Evolutionary conservation across 768 basidiomycete genomes (phyloP), one percentile per base, ranked within the genome.

Genomic region (Trametes villosa): DNA sequence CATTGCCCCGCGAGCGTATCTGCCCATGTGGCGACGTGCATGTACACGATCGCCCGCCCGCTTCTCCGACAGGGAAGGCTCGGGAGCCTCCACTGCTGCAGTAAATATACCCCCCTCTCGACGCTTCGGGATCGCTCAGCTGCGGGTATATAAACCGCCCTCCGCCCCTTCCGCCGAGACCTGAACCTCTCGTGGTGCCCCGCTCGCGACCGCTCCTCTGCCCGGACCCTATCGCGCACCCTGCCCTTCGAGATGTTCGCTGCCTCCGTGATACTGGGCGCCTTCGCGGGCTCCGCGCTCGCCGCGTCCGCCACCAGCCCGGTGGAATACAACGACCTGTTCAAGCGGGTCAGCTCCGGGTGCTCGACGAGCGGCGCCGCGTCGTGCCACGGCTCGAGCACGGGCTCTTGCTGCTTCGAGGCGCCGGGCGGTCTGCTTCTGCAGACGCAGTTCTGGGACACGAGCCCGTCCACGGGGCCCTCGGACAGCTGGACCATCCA

Each of bases 391-490:
- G 83, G 0, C 55, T 71, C 0, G 77, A 80, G 46, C n/a, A 72
- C 78, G 2, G 70, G 76, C 49, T 51, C 68, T 8, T 91, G 89
- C 69, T 91, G 89, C 70, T 86, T 85, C 59, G 86, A 66, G 54
- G 58, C 77, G 24, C 87, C 88, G 18, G 83, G 86, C 59, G 89
- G 88, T 41, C 74, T 85, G 47, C 63, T 89, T 30, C 67, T 86
- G 60, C 86, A 87, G 61, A 80, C 81, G 1, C 84, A 88, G 85
- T 88, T 91, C 73, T 91, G 89, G 88, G 88, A 91, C 62, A 87
- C 84, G 2, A 66, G 83, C 47, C 83, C 86, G 0, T 71, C 81
- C 3, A 85, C 83, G 20, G 88, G 89, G 12, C 89, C 89, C 6
- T 71, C 69, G 11, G 65, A 87, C 66, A 86, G 84, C 66, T 91